Conservation (phyloP, 495 filamentous ascomycete species). For the Lichenothelia convexa region DNA sequence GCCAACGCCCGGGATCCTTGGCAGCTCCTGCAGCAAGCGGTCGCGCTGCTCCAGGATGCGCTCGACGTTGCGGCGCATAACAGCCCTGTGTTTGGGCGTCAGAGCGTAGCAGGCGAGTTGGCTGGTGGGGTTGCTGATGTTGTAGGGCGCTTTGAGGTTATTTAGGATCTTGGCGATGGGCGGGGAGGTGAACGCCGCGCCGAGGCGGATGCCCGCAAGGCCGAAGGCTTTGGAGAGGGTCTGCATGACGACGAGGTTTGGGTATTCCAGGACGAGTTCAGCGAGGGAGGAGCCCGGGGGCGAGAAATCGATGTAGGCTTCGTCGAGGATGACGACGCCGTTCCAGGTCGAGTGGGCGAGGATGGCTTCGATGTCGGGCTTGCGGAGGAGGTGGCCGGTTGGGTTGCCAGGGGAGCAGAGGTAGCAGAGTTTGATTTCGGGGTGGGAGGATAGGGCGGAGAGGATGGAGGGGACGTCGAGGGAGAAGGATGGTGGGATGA, state of each 20-base stretch:
- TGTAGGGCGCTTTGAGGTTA: conserved; percentile 87
- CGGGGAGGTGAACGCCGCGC: conserved; percentile 41
- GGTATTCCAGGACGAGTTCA: conserved; percentile 84
- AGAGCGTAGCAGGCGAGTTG: conserved; percentile 63
- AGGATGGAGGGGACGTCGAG: conserved; percentile 54
- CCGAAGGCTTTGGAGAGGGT: conserved; percentile 93
- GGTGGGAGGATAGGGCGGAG: conserved; percentile 39
- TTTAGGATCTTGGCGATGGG: conserved; percentile 57
- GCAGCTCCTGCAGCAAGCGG: conserved; percentile 53
- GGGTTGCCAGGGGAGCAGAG: conserved; percentile 92
- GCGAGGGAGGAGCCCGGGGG: conserved; percentile 61
- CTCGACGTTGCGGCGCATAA: conserved; percentile 49
- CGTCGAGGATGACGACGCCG: conserved; percentile 80
- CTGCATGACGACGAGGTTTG: conserved; percentile 97
- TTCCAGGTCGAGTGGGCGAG: conserved; percentile 89
- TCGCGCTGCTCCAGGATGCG: conserved; percentile 60
- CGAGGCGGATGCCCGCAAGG: conserved; percentile 73
- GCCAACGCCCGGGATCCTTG: conserved; percentile 59
- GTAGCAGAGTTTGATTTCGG: conserved; percentile 70
- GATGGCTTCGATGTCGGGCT: conserved; percentile 52
- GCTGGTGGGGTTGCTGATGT: conserved; percentile 70
- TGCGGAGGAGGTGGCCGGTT: conserved; percentile 58
- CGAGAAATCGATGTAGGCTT: conserved; percentile 94
- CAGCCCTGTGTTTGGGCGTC: conserved; percentile 38
- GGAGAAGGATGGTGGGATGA: conserved; percentile 44